Evolutionary conservation across 1,284 basidiomycete genomes (phyloP), one percentile per base, ranked within the genome.

Genomic region (Cryptococcus jaspeensis): DNA sequence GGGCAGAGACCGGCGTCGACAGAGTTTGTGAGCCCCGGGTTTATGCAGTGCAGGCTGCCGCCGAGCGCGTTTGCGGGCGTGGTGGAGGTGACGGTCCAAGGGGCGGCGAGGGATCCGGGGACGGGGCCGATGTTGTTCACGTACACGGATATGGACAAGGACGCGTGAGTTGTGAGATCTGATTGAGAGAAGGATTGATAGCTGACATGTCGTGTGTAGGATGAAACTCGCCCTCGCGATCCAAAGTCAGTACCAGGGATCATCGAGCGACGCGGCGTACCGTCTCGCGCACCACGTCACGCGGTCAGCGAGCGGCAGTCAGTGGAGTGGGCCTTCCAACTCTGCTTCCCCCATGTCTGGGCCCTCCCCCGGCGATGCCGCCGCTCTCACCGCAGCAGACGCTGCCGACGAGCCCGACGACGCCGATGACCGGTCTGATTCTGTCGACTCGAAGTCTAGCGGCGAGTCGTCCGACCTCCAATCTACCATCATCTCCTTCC

Each of bases 21-120:
- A 0, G 88, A 90, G 64, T 84, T 90, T 40, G 97, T 93, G 89
- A 92, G 90, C 67, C 87, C 92, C 59, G 95, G 92, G 66, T 95
- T 95, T 40, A 83, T 98, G 4, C 90, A 97, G 13, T 98, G 95
- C 74, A 79, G 95, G 39, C 76, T 99, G 49, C 96, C 96, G 2
- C 91, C 96, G 0, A 84, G 88, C 55, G 81, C 87, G 1, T 80
- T 82, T 46, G 84, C 94, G 3, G 96, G 95, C 2, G 85, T 90
- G 6, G 95, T 98, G n/a, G 84, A 87, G 1, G 95, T 99, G 3
- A 88, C 86, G 8, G 81, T 89, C 89, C 70, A 86, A 88, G 71
- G 89, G 16, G 53, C 59, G 60, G 46, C 60, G 41, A 55, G 43
- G 32, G 48, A 61, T 39, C 58, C 62, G 5, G 66, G 65, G 4